phyloP scores from a whole-genome alignment of 108 stramenopile species.

The Fragilaria radians region DNA sequence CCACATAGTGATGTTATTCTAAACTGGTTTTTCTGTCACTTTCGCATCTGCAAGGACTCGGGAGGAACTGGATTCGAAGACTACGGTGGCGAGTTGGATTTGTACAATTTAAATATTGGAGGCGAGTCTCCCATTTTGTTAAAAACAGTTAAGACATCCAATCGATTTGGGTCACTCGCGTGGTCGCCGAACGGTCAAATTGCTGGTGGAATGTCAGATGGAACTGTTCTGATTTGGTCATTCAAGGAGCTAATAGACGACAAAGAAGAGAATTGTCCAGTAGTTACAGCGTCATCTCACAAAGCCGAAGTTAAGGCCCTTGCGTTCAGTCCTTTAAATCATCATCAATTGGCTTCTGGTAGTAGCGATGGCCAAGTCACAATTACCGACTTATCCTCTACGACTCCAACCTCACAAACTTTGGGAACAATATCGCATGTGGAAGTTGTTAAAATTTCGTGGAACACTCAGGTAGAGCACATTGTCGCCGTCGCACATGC shows the following conservation, averaged over 20 bases:
- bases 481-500: slow-evolving; percentile 85
- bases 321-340: slow-evolving; percentile 77
- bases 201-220: slow-evolving; percentile 96
- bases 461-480: slow-evolving; percentile 95
- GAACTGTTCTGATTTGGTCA: slow-evolving; percentile 89
- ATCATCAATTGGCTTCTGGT: slow-evolving; percentile 74
- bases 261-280: slow-evolving; percentile 22
- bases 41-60: slow-evolving; percentile 28
- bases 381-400: slow-evolving; percentile 45
- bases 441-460: slow-evolving; percentile 84
- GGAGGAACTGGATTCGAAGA: slow-evolving; percentile 85
- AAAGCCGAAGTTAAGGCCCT: slow-evolving; percentile 73
- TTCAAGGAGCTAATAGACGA: slow-evolving; percentile 46
- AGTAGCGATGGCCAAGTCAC: slow-evolving; percentile 74
- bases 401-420: slow-evolving; percentile 22
- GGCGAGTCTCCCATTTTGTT: slow-evolving; percentile 24
- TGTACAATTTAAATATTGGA: slow-evolving; percentile 60
- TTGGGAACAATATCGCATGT: slow-evolving; percentile 48
- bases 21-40: neutral
- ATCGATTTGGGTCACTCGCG: slow-evolving; percentile 52
- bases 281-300: slow-evolving; percentile 36
- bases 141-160: slow-evolving; percentile 71
- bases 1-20: neutral
- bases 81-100: slow-evolving; percentile 88
- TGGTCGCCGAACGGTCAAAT: slow-evolving; percentile 76